Evolutionary conservation across 2,329 filamentous ascomycete genomes (phyloP), one percentile per base, ranked within the genome.

Genomic region (Paecilomyces variotii): DNA sequence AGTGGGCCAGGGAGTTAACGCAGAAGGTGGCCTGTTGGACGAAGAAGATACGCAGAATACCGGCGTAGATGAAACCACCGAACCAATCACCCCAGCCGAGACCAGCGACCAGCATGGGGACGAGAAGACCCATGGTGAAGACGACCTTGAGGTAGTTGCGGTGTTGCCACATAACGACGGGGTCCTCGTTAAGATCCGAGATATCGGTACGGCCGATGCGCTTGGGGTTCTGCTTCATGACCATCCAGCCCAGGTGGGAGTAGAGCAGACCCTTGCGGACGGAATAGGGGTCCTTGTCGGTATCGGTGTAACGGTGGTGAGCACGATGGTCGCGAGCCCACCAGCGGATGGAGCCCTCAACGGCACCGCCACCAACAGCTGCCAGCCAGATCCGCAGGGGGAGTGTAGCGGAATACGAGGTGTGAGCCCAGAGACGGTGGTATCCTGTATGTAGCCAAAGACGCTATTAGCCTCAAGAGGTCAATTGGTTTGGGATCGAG

Each of bases 1-100:
- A 95, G 79, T 95, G 90, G 64, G 90, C 90, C 62, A 95, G 79
- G 19, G 89, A 92, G 83, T 95, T 95, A 81, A 95, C 89, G 69
- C 90, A 95, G 83, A 95, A 95, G 64, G 91, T 94, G 60, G 90
- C 90, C 78, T 95, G 90, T 80, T 94, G 90, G 64, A 95, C 88
- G 76, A 93, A 88, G 82, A 91, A 92, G 77, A 93, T 88, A 66
- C 90, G 87, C 64, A 95, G 84, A 67, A 95, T 91, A 69, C 90
- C 90, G 61, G 82, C 90, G 70, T 95, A 95, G 73, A 95, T 82
- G 74, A 91, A 90, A 54, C 91, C 91, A 67, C 91, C 91, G 59
- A 82, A 72, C 84, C 84, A 93, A 76, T 95, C 90, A 74, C 84
- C 84, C 89, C 89, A 95, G 71, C 85, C 82, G 34, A 94, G 79